These are phyloP conservation scores for Pestalotiopsis sp. DNA, from an alignment of 2,329 filamentous ascomycete species.

Conservation along the genomic window DNA sequence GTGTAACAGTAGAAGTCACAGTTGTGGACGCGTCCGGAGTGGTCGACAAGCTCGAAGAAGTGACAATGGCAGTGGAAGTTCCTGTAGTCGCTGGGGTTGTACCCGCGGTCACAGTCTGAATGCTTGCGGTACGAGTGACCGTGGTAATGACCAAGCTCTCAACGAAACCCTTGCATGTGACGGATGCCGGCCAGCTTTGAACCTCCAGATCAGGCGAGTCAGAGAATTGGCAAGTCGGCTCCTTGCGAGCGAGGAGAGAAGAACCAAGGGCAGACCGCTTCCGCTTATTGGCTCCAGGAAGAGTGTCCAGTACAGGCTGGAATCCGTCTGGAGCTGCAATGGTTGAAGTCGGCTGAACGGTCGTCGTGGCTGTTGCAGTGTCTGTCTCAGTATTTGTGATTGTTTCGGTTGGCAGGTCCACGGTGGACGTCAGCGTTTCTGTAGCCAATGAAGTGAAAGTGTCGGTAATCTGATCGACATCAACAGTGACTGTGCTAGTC, in stretches of 20 bases:
- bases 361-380: not conserved
- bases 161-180: not conserved
- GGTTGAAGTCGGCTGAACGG: not conserved
- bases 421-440: not conserved
- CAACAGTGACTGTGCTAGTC: not conserved
- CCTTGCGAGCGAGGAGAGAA: not conserved
- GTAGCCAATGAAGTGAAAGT: not conserved
- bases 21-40: not conserved
- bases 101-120: not conserved
- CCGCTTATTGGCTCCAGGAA: not conserved
- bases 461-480: not conserved
- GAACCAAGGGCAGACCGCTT: not conserved
- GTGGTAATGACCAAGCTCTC: not conserved
- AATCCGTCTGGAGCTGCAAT: not conserved
- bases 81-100: not conserved
- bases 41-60: not conserved
- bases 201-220: not conserved
- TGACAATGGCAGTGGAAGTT: not conserved
- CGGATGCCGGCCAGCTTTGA: not conserved
- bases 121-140: not conserved
- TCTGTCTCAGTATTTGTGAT: not conserved
- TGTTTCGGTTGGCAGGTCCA: not conserved
- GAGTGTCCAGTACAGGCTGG: not conserved
- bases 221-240: not conserved
- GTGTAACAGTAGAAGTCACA: not conserved